phyloP scores from a whole-genome alignment of 2,329 filamentous ascomycete species.

The Cytospora piceae region DNA sequence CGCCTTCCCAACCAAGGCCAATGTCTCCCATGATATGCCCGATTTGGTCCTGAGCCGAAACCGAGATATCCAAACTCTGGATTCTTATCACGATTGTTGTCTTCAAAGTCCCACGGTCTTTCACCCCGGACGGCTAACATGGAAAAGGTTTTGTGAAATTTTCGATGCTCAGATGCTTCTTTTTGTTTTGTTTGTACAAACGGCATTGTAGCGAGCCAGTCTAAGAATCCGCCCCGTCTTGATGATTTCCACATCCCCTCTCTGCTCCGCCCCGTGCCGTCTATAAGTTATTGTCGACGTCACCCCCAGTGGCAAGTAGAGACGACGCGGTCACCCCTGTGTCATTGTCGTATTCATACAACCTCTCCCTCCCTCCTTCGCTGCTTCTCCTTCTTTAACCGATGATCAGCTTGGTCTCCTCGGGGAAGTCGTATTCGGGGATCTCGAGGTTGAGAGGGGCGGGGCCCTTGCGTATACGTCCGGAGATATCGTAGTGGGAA shows the following conservation, averaged over 20 bases:
- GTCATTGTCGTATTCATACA: slow-evolving; percentile 27
- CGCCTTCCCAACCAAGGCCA: not conserved
- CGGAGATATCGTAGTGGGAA: slow-evolving; percentile 99
- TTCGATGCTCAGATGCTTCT: slow-evolving; percentile 30
- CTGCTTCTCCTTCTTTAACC: slow-evolving; percentile 65
- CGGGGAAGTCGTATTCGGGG: slow-evolving; percentile 88
- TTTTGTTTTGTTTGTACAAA: slow-evolving; percentile 37
- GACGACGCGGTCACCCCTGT: slow-evolving; percentile 7
- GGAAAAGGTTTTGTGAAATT: slow-evolving; percentile 29
- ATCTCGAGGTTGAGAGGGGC: slow-evolving; percentile 98
- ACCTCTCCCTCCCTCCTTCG: not conserved
- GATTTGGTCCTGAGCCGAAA: not conserved
- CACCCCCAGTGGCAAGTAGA: slow-evolving; percentile 2
- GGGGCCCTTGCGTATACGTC: slow-evolving; percentile 95
- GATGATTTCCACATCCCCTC: slow-evolving; percentile 7
- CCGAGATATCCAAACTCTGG: not conserved
- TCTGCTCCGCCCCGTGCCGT: slow-evolving; percentile 17
- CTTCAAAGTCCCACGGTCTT: not conserved
- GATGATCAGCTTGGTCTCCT: slow-evolving; percentile 86
- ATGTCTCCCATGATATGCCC: not conserved
- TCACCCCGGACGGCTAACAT: slow-evolving; percentile 28
- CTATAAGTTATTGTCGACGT: slow-evolving; percentile 25
- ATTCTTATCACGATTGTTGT: not conserved
- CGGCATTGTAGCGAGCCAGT: slow-evolving; percentile 32
- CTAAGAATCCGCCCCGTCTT: slow-evolving; percentile 31